Base-by-base conservation (phyloP, 768 basidiomycete species). In the Mycena polygramma region DNA sequence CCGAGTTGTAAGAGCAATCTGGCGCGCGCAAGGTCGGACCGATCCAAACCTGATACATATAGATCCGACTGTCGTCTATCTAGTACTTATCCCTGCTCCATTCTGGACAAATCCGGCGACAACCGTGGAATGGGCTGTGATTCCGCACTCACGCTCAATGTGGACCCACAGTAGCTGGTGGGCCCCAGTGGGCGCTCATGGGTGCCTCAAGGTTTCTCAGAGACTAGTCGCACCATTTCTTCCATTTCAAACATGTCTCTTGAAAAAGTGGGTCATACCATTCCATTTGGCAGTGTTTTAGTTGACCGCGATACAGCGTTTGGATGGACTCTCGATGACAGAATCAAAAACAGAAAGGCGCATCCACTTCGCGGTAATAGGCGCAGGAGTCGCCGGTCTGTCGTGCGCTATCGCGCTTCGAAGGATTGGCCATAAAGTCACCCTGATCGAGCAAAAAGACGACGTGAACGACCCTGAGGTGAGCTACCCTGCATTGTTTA, bases 391-490 rank as follows among this genome's bases (percentile, higher is more conserved):
- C 13, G 49, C 66, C 22, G 66, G 66, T 13, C 49, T 59, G 3
- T 67, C 66, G 13, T 67, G 57, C 22, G 57, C 66, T 7, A 60
- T 67, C 37, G 57, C 66, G 1, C 57, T 67, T 7, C 36, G 46
- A 52, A 43, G 57, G n/a, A 60, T 53, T n/a, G 66, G 66, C 57
- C 58, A 59, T 39, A 59, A 11, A 43, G 66, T 67, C 11, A 60
- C 57, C 19, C 22, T 59, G 10, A 43, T 67, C 30, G 57, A 67
- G 20, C 24, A 36, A n/a, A 60, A 60, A 9, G 37, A 14, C 8
- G n/a, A 41, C 13, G 30, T 59, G 39, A 6, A 19, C 5, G 36
- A 58, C 26, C 5, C 36, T 0, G 19, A 59, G 49, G 57, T 67
- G 1, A 24, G 55, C 37, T 13, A 3, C 41, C 2, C n/a, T 8